phyloP scores from a whole-genome alignment of 2,329 filamentous ascomycete genomes.

The Fusarium sarcochroum region DNA sequence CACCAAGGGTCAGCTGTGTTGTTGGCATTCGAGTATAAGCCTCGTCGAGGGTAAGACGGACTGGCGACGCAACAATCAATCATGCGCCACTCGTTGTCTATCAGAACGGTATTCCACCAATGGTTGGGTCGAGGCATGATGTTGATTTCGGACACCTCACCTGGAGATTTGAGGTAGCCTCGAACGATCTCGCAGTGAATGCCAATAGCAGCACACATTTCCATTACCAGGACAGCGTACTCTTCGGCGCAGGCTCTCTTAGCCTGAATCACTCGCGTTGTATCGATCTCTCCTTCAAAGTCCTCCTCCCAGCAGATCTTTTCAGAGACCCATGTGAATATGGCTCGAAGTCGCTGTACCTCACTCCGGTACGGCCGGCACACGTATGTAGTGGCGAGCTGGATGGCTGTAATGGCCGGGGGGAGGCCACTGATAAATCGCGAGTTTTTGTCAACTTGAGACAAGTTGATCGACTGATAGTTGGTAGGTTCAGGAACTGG shows the following conservation, averaged over 20 bases:
- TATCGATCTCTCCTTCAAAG: constrained; percentile 87
- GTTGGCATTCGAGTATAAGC: constrained; percentile 80
- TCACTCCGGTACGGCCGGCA: constrained; percentile 96
- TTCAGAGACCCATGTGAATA: constrained; percentile 98
- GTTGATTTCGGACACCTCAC: constrained; percentile 84
- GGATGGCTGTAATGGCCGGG: constrained; percentile 83
- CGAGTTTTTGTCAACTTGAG: constrained; percentile 94
- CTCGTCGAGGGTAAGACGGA: constrained; percentile 87
- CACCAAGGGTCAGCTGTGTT: constrained; percentile 88
- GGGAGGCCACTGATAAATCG: constrained; percentile 90
- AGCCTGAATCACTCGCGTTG: constrained; percentile 84
- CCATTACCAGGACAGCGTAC: constrained; percentile 87
- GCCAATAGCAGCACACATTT: constrained; percentile 94
- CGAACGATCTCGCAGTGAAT: constrained; percentile 88
- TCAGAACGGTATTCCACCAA: constrained; percentile 96
- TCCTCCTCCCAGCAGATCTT: constrained; percentile 97
- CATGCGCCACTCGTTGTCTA: constrained; percentile 96
- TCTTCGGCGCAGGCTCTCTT: constrained; percentile 90
- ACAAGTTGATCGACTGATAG: constrained; percentile 83
- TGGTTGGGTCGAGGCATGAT: constrained; percentile 91
- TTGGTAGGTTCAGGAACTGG: constrained; percentile 87
- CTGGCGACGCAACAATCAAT: constrained; percentile 95
- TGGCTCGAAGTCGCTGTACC: constrained; percentile 90
- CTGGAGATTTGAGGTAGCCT: constrained; percentile 91
- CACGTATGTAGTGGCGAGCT: constrained; percentile 89